A percentile compares a stretch with the other conserved stretches of the same genome.
Evolutionary conservation across 768 basidiomycete genomes (phyloP).

Genomic region (Rhizopogon vinicolor): DNA sequence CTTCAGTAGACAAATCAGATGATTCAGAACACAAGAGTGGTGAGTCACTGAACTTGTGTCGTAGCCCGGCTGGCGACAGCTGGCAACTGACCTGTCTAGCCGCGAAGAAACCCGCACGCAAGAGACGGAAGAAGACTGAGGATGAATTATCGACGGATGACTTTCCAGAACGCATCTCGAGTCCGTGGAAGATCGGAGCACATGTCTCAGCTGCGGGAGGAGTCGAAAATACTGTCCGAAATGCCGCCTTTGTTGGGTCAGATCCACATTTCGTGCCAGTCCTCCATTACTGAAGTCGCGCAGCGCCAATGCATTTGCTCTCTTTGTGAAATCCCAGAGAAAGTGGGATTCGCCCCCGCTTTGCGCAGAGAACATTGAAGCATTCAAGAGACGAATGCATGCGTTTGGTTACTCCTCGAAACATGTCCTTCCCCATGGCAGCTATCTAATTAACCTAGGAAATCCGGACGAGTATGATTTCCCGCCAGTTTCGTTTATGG

Average conservation of each 20-base stretch:
- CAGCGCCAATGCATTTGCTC: conserved; percentile 78
- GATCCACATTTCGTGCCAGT: not conserved
- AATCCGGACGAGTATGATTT: conserved; percentile 68
- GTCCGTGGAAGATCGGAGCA: conserved; percentile 71
- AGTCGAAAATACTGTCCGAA: conserved; percentile 65
- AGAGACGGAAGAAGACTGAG: conserved; percentile 7
- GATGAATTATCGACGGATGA: conserved; percentile 16
- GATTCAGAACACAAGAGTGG: not conserved
- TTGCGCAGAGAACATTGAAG: conserved; percentile 41
- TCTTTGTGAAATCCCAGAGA: conserved; percentile 82
- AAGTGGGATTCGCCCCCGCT: conserved; percentile 72
- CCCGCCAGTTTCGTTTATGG: not conserved
- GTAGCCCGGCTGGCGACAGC: not conserved
- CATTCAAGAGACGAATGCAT: conserved; percentile 59
- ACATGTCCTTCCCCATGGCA: conserved; percentile 79
- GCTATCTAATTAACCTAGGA: conserved; percentile 81
- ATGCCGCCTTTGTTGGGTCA: conserved; percentile 71
- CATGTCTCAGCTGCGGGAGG: conserved; percentile 83
- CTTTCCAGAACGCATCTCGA: conserved; percentile 25
- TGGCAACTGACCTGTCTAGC: not conserved
- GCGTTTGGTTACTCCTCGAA: conserved; percentile 55
- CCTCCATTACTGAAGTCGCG: not conserved
- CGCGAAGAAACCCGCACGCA: not conserved
- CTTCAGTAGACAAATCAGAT: not conserved
- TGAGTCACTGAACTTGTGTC: not conserved